Evolutionary conservation across 2,329 filamentous ascomycete species (phyloP).

Genomic region (Alternaria gaisen): DNA sequence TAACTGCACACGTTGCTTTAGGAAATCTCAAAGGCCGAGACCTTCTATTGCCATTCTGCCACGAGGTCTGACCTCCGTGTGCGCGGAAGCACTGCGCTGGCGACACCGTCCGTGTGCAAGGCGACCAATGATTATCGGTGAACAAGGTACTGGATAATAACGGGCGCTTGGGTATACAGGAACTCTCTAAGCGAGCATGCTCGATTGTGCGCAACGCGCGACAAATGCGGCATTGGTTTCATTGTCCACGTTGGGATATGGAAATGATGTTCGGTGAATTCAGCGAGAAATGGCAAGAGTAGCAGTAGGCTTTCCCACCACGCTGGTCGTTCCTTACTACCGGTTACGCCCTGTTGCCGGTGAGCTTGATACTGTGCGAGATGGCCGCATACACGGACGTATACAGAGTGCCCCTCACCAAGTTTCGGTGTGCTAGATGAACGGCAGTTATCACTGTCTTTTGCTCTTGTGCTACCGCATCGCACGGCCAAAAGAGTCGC

Average conservation of each 20-base stretch:
- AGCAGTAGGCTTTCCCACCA: conserved; percentile 19
- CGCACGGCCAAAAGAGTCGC: conserved; percentile 15
- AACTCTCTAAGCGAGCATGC: conserved; percentile 17
- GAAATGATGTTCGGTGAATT: conserved; percentile 10
- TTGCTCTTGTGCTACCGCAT: conserved; percentile 19
- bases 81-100: conserved; percentile 19
- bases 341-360: conserved; percentile 25
- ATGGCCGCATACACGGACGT: conserved; percentile 15
- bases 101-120: conserved; percentile 23
- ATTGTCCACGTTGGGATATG: conserved; percentile 5
- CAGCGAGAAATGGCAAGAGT: conserved; percentile 6
- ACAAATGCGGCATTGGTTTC: conserved; percentile 18
- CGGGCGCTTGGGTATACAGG: conserved; percentile 31
- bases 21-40: conserved; percentile 29
- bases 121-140: conserved; percentile 28
- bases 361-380: conserved; percentile 19
- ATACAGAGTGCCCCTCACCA: conserved; percentile 9
- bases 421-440: conserved; percentile 19
- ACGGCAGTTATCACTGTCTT: conserved; percentile 24
- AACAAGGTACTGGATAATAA: conserved; percentile 20
- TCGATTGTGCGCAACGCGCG: conserved; percentile 9
- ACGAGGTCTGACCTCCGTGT: conserved; percentile 33
- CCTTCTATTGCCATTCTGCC: conserved; percentile 29
- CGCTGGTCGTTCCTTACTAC: conserved; percentile 24
- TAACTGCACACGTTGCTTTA: conserved; percentile 28